phyloP scores from a whole-genome alignment of 2,329 filamentous ascomycete species.

The Fusarium robinianum region DNA sequence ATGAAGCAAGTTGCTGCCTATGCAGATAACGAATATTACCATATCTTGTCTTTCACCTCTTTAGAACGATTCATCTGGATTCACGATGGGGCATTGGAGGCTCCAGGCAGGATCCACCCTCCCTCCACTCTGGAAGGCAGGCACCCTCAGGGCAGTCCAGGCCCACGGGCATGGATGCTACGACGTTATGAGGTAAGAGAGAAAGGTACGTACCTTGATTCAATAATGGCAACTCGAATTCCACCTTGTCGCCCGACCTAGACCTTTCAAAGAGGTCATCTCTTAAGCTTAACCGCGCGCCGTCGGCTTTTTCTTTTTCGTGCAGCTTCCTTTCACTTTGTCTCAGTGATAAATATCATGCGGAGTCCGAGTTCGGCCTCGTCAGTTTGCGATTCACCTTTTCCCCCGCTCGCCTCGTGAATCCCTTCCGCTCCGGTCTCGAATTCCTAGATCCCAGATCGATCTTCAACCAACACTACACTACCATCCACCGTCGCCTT shows the following conservation, averaged over 20 bases:
- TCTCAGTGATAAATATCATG: conserved; percentile 35
- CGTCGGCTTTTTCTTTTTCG: conserved; percentile 14
- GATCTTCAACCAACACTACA: conserved; percentile 14
- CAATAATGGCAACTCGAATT: conserved; percentile 21
- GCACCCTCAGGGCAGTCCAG: too few relatives aligned
- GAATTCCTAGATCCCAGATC: conserved; percentile 9
- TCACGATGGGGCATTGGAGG: too few relatives aligned
- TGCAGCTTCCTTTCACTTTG: conserved; percentile 7
- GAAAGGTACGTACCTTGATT: conserved; percentile 33
- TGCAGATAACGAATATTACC: conserved; percentile 34
- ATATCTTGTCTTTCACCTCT: conserved; percentile 15
- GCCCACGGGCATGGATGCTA: too few relatives aligned
- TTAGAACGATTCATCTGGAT: conserved; percentile 14
- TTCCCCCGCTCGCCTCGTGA: conserved; percentile 34
- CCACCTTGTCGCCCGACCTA: conserved; percentile 35
- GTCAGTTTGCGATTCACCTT: conserved; percentile 29
- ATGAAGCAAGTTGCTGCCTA: conserved; percentile 22
- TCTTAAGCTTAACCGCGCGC: conserved; percentile 11
- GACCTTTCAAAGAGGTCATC: conserved; percentile 14
- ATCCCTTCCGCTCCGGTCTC: conserved; percentile 19
- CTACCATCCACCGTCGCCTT: conserved; percentile 44
- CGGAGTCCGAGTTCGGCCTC: conserved; percentile 31
- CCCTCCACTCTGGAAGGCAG: too few relatives aligned
- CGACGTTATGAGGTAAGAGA: conserved; percentile 25
- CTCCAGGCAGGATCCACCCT: too few relatives aligned